Base-by-base conservation (phyloP, 257 asterid species). In the Forsythia suspensa region DNA sequence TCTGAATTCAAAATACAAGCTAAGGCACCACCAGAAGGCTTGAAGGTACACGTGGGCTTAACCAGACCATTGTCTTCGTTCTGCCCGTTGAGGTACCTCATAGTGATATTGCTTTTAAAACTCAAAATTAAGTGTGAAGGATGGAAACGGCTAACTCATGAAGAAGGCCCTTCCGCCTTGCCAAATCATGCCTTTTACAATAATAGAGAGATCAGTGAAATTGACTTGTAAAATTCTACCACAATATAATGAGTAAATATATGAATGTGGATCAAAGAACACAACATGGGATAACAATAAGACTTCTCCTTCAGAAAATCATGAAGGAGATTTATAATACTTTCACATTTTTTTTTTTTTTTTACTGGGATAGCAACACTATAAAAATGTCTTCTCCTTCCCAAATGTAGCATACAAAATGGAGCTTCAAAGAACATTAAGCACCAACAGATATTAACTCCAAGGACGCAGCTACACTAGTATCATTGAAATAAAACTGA, bases 1-100 rank as follows among this genome's bases (percentile, higher is more conserved):
- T 95, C 99, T 76, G 99, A 92, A 85, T 89, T 93, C 81, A 95
- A 86, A 87, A 91, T 91, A 69, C 98, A 95, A 73, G 97, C 97
- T 79, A 93, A 85, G 82, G 99, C 90, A 74, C 90, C 92, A 44
- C 89, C 88, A 51, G 97, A 87, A 70, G 90, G 89, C 90, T 82
- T 92, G 80, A 55, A 41, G 68, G 81, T 52, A 82, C 74, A 36
- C 37, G 71, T 81, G 82, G 93, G 86, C 43, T 83, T 90, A 34
- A 71, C 79, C 82, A 80, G 61, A 74, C 85, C 87, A 87, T 87
- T 85, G 76, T 73, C 81, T 80, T 85, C 88, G 59, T 76, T 88
- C 81, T 82, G 90, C 79, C 80, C 85, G 79, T 82, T 85, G 67
- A 76, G 85, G 85, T 82, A 79, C 84, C 88, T 91, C 95, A 86